Conservation (phyloP, 1,139 yeast species). For the Debaryomycetaceae sp. region DNA sequence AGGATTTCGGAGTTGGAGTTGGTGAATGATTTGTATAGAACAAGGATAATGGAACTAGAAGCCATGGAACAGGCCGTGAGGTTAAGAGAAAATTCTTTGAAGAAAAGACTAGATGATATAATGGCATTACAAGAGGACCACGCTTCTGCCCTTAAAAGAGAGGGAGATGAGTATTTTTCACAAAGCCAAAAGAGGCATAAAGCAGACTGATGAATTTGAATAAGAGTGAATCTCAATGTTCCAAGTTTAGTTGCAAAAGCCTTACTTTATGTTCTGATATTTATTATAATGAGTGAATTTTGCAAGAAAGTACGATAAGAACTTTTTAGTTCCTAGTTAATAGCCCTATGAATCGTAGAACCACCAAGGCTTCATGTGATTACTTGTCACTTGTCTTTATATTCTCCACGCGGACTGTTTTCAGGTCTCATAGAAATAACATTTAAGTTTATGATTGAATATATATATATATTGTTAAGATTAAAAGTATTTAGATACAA, state of each 20-base stretch:
- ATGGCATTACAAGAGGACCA: conserved; percentile 20
- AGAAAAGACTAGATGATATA: conserved; percentile 48
- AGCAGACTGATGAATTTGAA: conserved; percentile 4
- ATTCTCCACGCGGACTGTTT: neutral
- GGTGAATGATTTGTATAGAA: conserved; percentile 80
- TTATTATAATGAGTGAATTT: neutral
- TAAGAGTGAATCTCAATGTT: neutral
- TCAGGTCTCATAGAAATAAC: neutral
- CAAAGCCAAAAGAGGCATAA: conserved; percentile 12
- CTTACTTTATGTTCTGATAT: conserved; percentile 2
- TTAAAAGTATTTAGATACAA: too few relatives aligned
- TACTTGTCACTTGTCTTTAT: neutral
- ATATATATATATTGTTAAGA: too few relatives aligned
- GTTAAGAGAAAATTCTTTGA: conserved; percentile 47
- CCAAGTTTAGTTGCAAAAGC: neutral
- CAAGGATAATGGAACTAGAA: conserved; percentile 80
- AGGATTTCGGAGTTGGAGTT: conserved; percentile 86
- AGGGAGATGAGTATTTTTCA: conserved; percentile 14
- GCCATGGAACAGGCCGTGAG: conserved; percentile 61
- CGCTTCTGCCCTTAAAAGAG: conserved; percentile 25
- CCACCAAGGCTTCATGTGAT: too few relatives aligned
- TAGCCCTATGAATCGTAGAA: neutral
- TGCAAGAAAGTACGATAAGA: neutral
- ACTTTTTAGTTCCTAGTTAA: neutral
- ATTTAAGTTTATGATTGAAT: neutral